Evolutionary conservation across 1,284 basidiomycete genomes (phyloP).

Genomic region (Chondrostereum purpureum): DNA sequence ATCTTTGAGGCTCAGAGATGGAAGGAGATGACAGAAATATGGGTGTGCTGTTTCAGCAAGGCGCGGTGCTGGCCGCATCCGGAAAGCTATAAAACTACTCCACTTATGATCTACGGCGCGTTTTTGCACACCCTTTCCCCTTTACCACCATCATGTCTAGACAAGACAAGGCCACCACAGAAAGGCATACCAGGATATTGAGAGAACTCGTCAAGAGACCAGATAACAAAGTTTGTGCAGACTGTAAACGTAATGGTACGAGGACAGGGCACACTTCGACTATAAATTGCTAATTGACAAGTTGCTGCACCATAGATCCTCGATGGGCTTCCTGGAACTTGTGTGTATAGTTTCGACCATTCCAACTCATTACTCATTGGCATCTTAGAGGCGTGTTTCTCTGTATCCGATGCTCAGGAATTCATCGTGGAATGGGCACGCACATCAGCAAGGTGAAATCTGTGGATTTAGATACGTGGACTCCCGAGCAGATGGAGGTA

Average conservation of each 20-base stretch:
- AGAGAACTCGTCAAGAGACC: slow-evolving; percentile 81
- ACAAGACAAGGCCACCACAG: slow-evolving; percentile 81
- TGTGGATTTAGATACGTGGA: slow-evolving; percentile 97
- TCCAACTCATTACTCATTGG: slow-evolving; percentile 1
- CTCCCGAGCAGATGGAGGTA: slow-evolving; percentile 96
- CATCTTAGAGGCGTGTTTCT: slow-evolving; percentile 76
- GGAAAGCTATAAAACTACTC: too few relatives aligned
- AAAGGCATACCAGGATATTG: slow-evolving; percentile 69
- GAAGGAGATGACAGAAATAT: neutral
- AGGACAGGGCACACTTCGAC: slow-evolving; percentile 4
- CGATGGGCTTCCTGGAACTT: slow-evolving; percentile 99
- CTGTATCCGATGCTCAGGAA: slow-evolving; percentile 97
- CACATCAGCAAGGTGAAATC: slow-evolving; percentile 97
- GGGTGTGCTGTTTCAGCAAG: neutral
- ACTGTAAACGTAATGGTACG: slow-evolving; percentile 89
- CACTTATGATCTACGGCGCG: too few relatives aligned
- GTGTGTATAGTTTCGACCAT: slow-evolving; percentile 35
- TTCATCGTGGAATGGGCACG: slow-evolving; percentile 97
- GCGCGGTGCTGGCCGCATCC: too few relatives aligned
- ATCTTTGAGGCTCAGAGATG: neutral
- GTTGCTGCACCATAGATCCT: slow-evolving; percentile 59
- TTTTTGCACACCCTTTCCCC: too few relatives aligned
- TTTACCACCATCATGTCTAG: slow-evolving; percentile 44
- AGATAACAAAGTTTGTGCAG: slow-evolving; percentile 92
- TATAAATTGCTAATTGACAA: slow-evolving; percentile 9